Base-by-base conservation (phyloP, 768 basidiomycete genomes). In the Kwoniella sp. region DNA sequence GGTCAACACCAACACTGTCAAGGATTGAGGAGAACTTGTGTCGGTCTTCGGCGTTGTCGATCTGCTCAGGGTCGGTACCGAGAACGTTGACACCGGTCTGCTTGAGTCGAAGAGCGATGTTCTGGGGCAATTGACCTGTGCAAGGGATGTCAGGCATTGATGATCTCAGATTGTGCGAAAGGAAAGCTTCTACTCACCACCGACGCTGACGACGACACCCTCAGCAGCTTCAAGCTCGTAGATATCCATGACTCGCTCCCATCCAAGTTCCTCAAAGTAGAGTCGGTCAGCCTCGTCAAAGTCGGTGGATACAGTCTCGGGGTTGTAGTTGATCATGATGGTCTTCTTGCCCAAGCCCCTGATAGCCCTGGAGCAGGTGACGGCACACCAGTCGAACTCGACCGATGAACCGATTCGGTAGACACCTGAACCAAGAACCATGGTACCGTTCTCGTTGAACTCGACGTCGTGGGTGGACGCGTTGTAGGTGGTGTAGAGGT, bases 371-470 rank as follows among this genome's bases (percentile, higher is more conserved):
- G 93, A 93, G 80, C 94, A 98, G 1, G 95, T 97, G 45, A 99
- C 96, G n/a, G 96, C 95, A 80, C 96, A 99, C 96, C 96, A 99
- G 81, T 99, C 96, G 79, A 99, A 99, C 84, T 99, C 96, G 77
- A 99, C 96, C 70, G 91, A 93, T 81, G 90, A 92, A 52, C 96
- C 96, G 72, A 99, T 98, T 65, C 96, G 89, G 83, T 99, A 98
- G 23, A 99, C 96, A 73, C 96, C 96, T 65, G 90, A 92, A 26
- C 96, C 96, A 25, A 98, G 88, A 25, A 99, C 95, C 92, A 98
- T 96, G n/a, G 93, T 98, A 48, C 96, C 96, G 71, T 96, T 87
- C 73, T 98, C 95, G 75, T 94, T 85, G 78, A 98, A 98, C 23
- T 91, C 87, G 78, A 99, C 89, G 74, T 99, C 96, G 72, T 99